A percentile compares a stretch with the other conserved stretches of the same genome.
These are phyloP conservation scores for Lathyrus oleraceus DNA, from an alignment of 306 rosid species.

Conservation along the genomic window DNA sequence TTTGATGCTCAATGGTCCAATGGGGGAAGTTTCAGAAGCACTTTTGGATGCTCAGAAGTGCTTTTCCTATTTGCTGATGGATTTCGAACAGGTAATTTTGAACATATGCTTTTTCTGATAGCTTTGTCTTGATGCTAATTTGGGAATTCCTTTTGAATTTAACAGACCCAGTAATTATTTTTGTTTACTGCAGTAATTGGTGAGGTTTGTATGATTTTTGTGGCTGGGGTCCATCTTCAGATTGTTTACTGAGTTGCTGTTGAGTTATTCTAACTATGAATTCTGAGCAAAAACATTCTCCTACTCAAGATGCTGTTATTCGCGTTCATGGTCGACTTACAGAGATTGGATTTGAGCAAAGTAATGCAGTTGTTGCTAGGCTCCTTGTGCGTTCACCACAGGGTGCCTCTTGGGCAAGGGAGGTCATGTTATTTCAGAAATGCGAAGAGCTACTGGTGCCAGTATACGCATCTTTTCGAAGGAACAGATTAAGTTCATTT, in stretches of 20 bases:
- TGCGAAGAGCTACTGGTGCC: constrained; percentile 83
- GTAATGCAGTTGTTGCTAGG: constrained; percentile 61
- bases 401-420: constrained; percentile 88
- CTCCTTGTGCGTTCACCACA: constrained; percentile 62
- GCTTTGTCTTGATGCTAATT: no score
- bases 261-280: constrained; percentile 38
- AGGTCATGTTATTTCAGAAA: constrained; percentile 72
- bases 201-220: no score
- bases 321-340: constrained; percentile 76
- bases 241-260: constrained; percentile 39
- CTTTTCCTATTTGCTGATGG: no score
- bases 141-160: no score
- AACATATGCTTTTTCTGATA: no score
- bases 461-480: constrained; percentile 74
- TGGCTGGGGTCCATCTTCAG: constrained; percentile 37
- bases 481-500: constrained; percentile 63
- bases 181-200: no score
- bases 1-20: no score
- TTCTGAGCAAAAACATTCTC: constrained; percentile 73
- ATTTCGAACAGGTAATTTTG: no score
- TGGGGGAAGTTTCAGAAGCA: no score
- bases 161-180: no score
- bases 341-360: constrained; percentile 79
- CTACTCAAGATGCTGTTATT: constrained; percentile 85
- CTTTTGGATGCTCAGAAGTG: no score